Evolutionary conservation across 108 stramenopile genomes (phyloP).

Genomic region (Cyclotella atomus): DNA sequence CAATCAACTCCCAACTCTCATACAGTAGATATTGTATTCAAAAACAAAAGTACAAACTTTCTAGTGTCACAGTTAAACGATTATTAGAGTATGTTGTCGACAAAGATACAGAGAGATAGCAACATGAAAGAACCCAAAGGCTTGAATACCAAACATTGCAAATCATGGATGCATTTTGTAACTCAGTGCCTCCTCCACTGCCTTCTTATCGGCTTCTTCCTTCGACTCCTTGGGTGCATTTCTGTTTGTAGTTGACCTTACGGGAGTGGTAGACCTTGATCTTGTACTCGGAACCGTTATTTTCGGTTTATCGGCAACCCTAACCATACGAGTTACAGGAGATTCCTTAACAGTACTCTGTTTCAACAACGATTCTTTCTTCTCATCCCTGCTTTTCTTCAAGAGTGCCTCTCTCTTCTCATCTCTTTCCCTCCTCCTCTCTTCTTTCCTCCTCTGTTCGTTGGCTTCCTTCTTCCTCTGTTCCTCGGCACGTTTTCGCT

Average conservation of each 20-base stretch:
- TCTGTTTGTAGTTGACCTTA: not conserved
- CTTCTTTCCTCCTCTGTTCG: not conserved
- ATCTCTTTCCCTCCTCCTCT: not conserved
- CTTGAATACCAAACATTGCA: too few species aligned
- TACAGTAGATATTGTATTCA: too few species aligned
- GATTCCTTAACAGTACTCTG: not conserved
- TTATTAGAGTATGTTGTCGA: too few species aligned
- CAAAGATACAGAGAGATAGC: too few species aligned
- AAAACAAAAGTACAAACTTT: too few species aligned
- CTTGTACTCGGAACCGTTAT: not conserved
- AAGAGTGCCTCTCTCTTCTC: conserved; percentile 4
- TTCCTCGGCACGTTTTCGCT: not conserved
- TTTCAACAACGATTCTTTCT: not conserved
- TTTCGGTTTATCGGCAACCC: not conserved
- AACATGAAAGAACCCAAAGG: too few species aligned
- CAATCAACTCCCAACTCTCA: too few species aligned
- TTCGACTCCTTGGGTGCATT: not conserved
- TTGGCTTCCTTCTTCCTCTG: not conserved
- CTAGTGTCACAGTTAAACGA: too few species aligned
- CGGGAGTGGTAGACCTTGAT: not conserved
- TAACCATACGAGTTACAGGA: not conserved
- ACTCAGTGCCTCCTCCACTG: not conserved
- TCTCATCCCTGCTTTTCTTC: not conserved
- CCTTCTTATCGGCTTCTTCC: not conserved
- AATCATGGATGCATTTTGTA: conserved; percentile 20